Percentiles rank a stretch among this genome's conserved stretches.
Evolutionary conservation across 805 yeast species (phyloP).

Genomic region (Debaryomyces castellii): DNA sequence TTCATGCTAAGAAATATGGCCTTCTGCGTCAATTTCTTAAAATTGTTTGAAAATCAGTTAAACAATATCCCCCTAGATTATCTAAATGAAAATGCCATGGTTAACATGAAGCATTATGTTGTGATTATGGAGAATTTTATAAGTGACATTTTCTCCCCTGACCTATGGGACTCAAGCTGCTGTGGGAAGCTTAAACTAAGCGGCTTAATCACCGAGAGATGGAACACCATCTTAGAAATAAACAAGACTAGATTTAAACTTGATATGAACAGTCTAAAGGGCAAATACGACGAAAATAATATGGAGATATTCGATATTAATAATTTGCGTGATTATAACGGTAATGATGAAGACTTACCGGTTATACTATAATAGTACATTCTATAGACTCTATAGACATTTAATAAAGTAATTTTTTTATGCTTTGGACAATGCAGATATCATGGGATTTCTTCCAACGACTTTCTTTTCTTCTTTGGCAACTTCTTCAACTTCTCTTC

Average conservation of each 20-base stretch:
- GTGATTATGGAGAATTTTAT: conserved; percentile 19
- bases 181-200: conserved; percentile 19
- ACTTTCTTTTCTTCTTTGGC: conserved; percentile 3
- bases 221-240: conserved; percentile 14
- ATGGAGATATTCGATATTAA: conserved; percentile 24
- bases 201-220: conserved; percentile 14
- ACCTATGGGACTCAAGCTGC: conserved; percentile 9
- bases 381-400: too few relatives aligned
- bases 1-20: conserved; percentile 19
- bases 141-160: conserved; percentile 10
- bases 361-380: too few relatives aligned
- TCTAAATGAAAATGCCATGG: conserved; percentile 14
- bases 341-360: conserved; percentile 28
- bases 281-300: conserved; percentile 14
- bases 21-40: conserved; percentile 32
- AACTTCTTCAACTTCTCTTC: conserved; percentile 19
- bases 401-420: neutral
- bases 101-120: conserved; percentile 17
- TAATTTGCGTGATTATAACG: conserved; percentile 12
- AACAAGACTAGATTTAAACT: conserved; percentile 9
- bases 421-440: neutral
- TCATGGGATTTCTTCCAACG: neutral
- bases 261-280: neutral
- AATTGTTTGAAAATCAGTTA: conserved; percentile 35
- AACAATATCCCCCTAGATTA: conserved; percentile 44